Percentiles rank a stretch among this genome's conserved stretches.
These are phyloP conservation scores for Fusarium setosum DNA, from an alignment of 2,329 filamentous ascomycete genomes.

Conservation along the genomic window DNA sequence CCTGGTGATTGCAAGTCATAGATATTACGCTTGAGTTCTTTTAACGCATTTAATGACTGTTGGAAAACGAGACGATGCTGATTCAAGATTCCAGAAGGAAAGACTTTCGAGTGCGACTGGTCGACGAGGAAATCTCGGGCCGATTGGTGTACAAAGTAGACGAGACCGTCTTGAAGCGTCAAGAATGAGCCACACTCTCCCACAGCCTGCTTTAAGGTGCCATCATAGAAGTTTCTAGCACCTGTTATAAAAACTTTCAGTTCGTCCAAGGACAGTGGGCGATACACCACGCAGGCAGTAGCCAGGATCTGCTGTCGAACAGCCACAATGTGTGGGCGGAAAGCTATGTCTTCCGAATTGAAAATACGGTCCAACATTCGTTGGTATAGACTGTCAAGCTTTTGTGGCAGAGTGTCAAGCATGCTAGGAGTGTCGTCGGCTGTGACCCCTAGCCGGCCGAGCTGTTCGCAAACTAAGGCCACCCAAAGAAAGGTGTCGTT, in stretches of 20 bases:
- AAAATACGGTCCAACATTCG: slow-evolving; percentile 52
- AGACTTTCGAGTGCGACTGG: slow-evolving; percentile 39
- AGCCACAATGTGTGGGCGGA: too few species aligned
- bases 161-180: slow-evolving; percentile 39
- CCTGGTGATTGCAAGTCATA: slow-evolving; percentile 43
- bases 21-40: slow-evolving; percentile 49
- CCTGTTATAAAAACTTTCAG: slow-evolving; percentile 38
- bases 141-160: slow-evolving; percentile 56
- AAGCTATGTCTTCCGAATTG: slow-evolving; percentile 33
- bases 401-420: slow-evolving; percentile 44
- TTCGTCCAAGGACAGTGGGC: slow-evolving; percentile 52
- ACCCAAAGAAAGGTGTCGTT: slow-evolving; percentile 49
- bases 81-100: slow-evolving; percentile 41
- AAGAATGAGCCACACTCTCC: slow-evolving; percentile 53
- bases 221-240: slow-evolving; percentile 1
- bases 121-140: slow-evolving; percentile 54
- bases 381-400: slow-evolving; percentile 50
- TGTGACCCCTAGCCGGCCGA: not conserved
- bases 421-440: slow-evolving; percentile 16
- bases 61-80: slow-evolving; percentile 48
- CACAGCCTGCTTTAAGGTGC: slow-evolving; percentile 44
- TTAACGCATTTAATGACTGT: slow-evolving; percentile 49
- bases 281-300: slow-evolving; percentile 44
- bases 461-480: slow-evolving; percentile 35
- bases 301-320: slow-evolving; percentile 51